Conservation (phyloP, 768 basidiomycete species). For the Rhodotorula sphaerocarpa region DNA sequence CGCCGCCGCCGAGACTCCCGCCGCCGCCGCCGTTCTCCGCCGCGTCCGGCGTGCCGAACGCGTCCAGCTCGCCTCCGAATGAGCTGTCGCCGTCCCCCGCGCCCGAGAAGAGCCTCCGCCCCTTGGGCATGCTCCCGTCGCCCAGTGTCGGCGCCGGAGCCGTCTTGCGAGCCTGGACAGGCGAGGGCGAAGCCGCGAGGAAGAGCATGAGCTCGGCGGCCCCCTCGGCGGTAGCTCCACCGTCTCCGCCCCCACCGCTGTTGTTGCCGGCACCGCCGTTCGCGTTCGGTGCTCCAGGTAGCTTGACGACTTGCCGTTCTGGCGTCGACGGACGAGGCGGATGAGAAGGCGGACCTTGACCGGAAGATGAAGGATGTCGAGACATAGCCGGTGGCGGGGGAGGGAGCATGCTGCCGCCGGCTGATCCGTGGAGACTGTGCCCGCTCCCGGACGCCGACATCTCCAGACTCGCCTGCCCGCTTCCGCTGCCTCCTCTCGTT, state of each 20-base stretch:
- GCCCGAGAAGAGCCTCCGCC: slow-evolving; percentile 31
- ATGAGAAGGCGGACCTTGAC: neutral
- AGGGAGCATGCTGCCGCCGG: neutral
- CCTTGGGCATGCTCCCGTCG: slow-evolving; percentile 25
- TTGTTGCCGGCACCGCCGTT: neutral
- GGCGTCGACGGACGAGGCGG: slow-evolving; percentile 22
- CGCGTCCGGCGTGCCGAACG: neutral
- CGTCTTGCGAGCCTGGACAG: slow-evolving; percentile 18
- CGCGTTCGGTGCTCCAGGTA: neutral
- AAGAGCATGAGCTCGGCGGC: slow-evolving; percentile 39
- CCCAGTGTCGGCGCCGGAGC: neutral
- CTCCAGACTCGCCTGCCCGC: no score
- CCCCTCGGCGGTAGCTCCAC: slow-evolving; percentile 30
- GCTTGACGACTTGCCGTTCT: neutral
- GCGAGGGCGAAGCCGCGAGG: slow-evolving; percentile 35
- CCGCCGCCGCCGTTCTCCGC: neutral
- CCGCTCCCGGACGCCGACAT: neutral
- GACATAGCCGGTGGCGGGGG: neutral
- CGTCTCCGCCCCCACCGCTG: slow-evolving; percentile 3
- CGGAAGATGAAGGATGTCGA: no score
- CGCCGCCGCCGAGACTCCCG: no score
- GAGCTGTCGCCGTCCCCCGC: neutral
- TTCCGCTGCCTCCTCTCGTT: no score
- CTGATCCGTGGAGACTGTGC: no score
- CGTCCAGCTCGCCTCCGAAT: slow-evolving; percentile 16